Evolutionary conservation across 805 yeast species (phyloP).

Genomic region (Kluyveromyces nonfermentans): DNA sequence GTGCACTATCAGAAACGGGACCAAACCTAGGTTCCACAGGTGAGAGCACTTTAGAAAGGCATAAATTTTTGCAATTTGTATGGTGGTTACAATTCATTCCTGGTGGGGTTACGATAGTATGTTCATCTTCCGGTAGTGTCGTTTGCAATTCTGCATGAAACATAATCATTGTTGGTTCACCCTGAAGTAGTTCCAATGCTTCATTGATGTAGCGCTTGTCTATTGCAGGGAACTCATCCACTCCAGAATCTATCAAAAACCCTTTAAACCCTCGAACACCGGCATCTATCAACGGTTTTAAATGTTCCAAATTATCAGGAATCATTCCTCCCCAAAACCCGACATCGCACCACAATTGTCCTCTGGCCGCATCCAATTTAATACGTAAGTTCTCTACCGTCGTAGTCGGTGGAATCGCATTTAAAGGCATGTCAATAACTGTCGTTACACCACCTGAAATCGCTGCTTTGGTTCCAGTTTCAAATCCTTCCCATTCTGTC

Average conservation of each 20-base stretch:
- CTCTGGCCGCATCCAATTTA: conserved; percentile 69
- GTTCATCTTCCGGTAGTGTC: conserved; percentile 14
- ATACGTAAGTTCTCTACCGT: conserved; percentile 63
- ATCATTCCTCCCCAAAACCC: conserved; percentile 96
- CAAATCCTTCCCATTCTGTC: conserved; percentile 98
- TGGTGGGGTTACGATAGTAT: conserved; percentile 26
- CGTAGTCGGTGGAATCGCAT: conserved; percentile 94
- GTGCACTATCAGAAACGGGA: conserved; percentile 27
- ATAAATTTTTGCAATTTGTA: conserved; percentile 27
- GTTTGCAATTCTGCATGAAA: conserved; percentile 91
- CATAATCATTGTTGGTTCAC: conserved; percentile 63
- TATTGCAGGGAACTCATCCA: conserved; percentile 88
- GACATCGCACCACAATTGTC: conserved; percentile 84
- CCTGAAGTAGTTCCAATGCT: conserved; percentile 59
- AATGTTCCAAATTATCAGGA: conserved; percentile 62
- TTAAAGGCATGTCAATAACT: conserved; percentile 91
- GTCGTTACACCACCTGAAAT: conserved; percentile 96
- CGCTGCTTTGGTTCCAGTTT: conserved; percentile 91
- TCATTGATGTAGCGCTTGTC: conserved; percentile 49
- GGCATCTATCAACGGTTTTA: conserved; percentile 65
- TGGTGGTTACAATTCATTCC: conserved; percentile 14
- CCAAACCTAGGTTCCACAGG: conserved; percentile 55
- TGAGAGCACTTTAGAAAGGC: conserved; percentile 45
- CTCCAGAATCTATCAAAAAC: conserved; percentile 89
- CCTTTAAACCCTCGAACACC: conserved; percentile 96